phyloP scores from a whole-genome alignment of 2,329 filamentous ascomycete species.

The Fusarium oxysporum region DNA sequence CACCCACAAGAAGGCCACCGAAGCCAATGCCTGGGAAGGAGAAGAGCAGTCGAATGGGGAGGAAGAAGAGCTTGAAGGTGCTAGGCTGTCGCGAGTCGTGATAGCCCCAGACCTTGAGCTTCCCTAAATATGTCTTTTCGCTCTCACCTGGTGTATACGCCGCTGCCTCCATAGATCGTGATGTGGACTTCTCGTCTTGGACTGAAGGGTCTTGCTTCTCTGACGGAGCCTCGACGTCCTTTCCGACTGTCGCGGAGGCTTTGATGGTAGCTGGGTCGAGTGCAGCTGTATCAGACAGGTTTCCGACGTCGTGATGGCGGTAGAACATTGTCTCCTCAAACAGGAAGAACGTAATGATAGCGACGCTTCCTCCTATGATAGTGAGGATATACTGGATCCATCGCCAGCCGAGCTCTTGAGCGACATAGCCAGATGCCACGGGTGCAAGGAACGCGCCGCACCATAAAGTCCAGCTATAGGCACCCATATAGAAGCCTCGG shows the following conservation, averaged over 20 bases:
- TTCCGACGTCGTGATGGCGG: slow-evolving; percentile 6
- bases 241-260: background rate
- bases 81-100: slow-evolving; percentile 32
- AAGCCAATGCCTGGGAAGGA: slow-evolving; percentile 40
- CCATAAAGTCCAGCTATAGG: slow-evolving; percentile 42
- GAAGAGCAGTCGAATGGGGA: slow-evolving; percentile 23
- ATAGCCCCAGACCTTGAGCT: slow-evolving; percentile 38
- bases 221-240: background rate
- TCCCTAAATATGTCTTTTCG: slow-evolving; percentile 21
- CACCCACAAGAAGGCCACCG: slow-evolving; percentile 37
- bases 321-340: slow-evolving; percentile 45
- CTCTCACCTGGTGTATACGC: background rate
- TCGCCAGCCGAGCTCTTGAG: slow-evolving; percentile 29
- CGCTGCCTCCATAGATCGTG: background rate
- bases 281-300: background rate
- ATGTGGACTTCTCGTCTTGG: background rate
- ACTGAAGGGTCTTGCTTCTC: background rate
- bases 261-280: background rate
- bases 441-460: slow-evolving; percentile 42
- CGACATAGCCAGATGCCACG: slow-evolving; percentile 41
- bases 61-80: slow-evolving; percentile 35
- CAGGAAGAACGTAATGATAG: slow-evolving; percentile 35
- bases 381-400: slow-evolving; percentile 44
- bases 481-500: slow-evolving; percentile 43
- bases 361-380: slow-evolving; percentile 20